Evolutionary conservation across 2,329 filamentous ascomycete genomes (phyloP), one percentile per base, ranked within the genome.

Genomic region (Xylaria sp.): DNA sequence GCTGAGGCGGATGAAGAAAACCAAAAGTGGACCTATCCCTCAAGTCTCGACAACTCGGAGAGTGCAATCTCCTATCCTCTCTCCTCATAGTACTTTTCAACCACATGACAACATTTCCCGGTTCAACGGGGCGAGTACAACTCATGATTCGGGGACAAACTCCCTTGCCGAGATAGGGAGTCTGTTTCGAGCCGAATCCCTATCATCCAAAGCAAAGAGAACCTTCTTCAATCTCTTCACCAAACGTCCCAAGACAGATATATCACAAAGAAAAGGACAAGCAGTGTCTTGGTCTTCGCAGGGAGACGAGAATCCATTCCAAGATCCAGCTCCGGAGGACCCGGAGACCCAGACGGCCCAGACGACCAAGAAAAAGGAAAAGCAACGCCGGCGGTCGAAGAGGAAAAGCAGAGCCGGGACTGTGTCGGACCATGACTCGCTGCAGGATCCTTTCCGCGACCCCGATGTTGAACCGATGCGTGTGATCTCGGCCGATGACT

Each of bases 401-500:
- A 59, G 16, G 59, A 57, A 37, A 35, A 35, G 35, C 34, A 58
- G 54, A 46, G 35, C 3, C 8, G 11, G 11, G 13, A 44, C 51
- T 10, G 54, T 39, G 30, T 35, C 23, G 11, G 30, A n/a, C 4
- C 19, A 11, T 23, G 49, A 54, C n/a, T 50, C 47, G 4, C 30
- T 42, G 7, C 50, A 57, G 23, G 52, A 61, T 18, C 59, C 61
- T 7, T 58, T 56, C 49, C 52, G 54, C 1, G 59, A 61, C 35
- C 59, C 52, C 4, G 52, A 51, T 5, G 11, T 51, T n/a, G 49
- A 51, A 2, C 59, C 61, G 3, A 63, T 63, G 59, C 59, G 37
- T 23, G 35, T 63, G 34, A 37, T 63, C 11, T 56, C 58, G 7
- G 59, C 57, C 1, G 61, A 63, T 8, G 59, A 63, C 50, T 61